These are phyloP conservation scores for Magnaporthales sp. DNA, from an alignment of 2,329 filamentous ascomycete genomes.

Conservation along the genomic window DNA sequence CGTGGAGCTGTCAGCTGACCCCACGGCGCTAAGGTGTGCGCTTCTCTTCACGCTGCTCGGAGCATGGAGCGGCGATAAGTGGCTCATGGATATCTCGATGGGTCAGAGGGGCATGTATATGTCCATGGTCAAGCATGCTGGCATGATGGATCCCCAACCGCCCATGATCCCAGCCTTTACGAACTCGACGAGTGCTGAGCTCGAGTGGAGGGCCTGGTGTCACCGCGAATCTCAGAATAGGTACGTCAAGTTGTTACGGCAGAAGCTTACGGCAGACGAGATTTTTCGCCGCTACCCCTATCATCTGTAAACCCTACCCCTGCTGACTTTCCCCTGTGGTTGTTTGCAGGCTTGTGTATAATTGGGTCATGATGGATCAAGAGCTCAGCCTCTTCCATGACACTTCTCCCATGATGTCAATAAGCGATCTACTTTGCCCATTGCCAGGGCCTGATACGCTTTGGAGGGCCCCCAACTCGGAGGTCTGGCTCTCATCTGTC, in stretches of 20 bases:
- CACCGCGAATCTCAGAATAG: slow-evolving; percentile 55
- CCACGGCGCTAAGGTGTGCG: slow-evolving; percentile 54
- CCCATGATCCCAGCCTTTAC: slow-evolving; percentile 34
- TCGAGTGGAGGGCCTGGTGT: slow-evolving; percentile 56
- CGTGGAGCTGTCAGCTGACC: slow-evolving; percentile 57
- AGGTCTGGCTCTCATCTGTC: slow-evolving; percentile 51
- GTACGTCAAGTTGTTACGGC: slow-evolving; percentile 27
- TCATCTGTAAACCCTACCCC: too few relatives aligned
- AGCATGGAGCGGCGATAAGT: slow-evolving; percentile 68
- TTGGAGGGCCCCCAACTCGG: slow-evolving; percentile 51
- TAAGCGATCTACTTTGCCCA: slow-evolving; percentile 56
- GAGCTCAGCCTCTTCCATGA: slow-evolving; percentile 62
- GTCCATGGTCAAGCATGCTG: slow-evolving; percentile 63
- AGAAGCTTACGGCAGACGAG: neutral
- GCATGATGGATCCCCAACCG: slow-evolving; percentile 49
- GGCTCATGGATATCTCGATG: slow-evolving; percentile 71
- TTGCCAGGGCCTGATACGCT: slow-evolving; percentile 53
- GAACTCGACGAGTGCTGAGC: slow-evolving; percentile 34
- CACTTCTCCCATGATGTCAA: slow-evolving; percentile 50
- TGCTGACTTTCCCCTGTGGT: slow-evolving; percentile 10
- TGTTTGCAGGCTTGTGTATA: slow-evolving; percentile 57
- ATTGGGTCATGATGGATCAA: slow-evolving; percentile 67
- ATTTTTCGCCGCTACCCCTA: too few relatives aligned
- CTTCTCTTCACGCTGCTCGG: slow-evolving; percentile 60
- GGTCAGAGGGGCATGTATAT: slow-evolving; percentile 67